These are phyloP conservation scores for Globisporangium recalcitrans DNA, from an alignment of 352 stramenopile genomes.

Conservation along the genomic window DNA sequence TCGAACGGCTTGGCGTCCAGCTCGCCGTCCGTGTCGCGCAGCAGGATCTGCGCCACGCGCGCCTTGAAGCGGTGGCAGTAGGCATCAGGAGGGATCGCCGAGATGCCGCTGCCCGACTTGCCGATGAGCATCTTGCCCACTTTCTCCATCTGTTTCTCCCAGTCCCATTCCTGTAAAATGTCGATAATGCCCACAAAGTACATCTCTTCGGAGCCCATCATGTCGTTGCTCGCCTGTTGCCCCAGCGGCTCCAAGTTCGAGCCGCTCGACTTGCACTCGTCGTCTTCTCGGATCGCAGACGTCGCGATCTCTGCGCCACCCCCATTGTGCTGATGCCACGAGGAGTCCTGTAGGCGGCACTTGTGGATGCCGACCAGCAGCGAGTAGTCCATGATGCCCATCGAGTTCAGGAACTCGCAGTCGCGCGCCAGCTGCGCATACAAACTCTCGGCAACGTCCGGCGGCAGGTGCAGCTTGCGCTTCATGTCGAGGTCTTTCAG, in stretches of 20 bases:
- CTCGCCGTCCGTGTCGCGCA: slow-evolving; percentile 3
- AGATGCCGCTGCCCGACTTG: slow-evolving; percentile 63
- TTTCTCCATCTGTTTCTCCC: slow-evolving; percentile 73
- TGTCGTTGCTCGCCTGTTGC: not conserved
- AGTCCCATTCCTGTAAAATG: slow-evolving; percentile 82
- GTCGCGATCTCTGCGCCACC: not conserved
- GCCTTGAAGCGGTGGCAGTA: slow-evolving; percentile 70
- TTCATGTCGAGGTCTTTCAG: slow-evolving; percentile 67
- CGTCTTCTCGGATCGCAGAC: slow-evolving; percentile 16
- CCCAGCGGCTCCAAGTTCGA: slow-evolving; percentile 25
- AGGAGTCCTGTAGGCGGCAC: slow-evolving; percentile 33
- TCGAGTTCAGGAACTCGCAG: slow-evolving; percentile 55
- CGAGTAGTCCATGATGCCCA: slow-evolving; percentile 82
- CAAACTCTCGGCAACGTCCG: slow-evolving; percentile 26
- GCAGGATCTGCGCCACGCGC: slow-evolving; percentile 47
- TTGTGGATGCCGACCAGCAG: slow-evolving; percentile 67
- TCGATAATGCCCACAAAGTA: slow-evolving; percentile 86
- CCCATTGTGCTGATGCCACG: slow-evolving; percentile 11
- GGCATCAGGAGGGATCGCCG: slow-evolving; percentile 46
- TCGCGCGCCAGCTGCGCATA: slow-evolving; percentile 49
- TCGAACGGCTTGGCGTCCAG: not conserved
- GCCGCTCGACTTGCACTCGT: slow-evolving; percentile 15
- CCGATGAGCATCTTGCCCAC: slow-evolving; percentile 66
- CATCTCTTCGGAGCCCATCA: slow-evolving; percentile 35
- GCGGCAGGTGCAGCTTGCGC: slow-evolving; percentile 37